phyloP scores from a whole-genome alignment of 495 filamentous ascomycete species.

The Wilcoxina mikolae region DNA sequence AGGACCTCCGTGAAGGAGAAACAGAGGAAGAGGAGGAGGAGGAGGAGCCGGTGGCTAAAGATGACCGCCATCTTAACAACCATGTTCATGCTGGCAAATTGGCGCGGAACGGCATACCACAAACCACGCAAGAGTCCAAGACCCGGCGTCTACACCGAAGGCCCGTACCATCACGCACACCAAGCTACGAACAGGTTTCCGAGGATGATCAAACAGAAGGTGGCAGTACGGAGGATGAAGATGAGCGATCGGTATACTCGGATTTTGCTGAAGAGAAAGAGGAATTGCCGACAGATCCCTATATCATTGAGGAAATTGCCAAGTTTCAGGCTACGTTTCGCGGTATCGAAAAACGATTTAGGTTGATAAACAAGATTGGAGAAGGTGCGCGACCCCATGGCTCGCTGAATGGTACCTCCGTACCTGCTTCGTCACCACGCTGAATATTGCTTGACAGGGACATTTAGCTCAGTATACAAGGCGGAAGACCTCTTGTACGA shows the following conservation, averaged over 20 bases:
- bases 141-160: too few species aligned
- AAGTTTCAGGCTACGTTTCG: conserved; percentile 67
- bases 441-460: conserved; percentile 33
- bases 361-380: conserved; percentile 89
- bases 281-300: conserved; percentile 41
- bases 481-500: conserved; percentile 90
- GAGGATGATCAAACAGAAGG: conserved; percentile 10
- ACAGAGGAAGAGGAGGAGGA: conserved; percentile 19
- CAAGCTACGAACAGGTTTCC: neutral
- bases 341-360: conserved; percentile 67
- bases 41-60: conserved; percentile 4
- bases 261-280: conserved; percentile 29
- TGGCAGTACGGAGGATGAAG: conserved; percentile 31
- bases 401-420: too few species aligned
- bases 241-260: conserved; percentile 9
- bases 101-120: conserved; percentile 9
- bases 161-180: neutral
- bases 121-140: neutral
- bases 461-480: conserved; percentile 97
- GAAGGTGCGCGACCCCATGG: conserved; percentile 57
- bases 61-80: too few species aligned
- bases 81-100: conserved; percentile 11
- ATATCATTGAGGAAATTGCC: conserved; percentile 70
- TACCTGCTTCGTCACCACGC: too few species aligned
- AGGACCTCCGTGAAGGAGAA: conserved; percentile 14